Conservation (phyloP, 441 rosid species). For the Erysimum cheiri region DNA sequence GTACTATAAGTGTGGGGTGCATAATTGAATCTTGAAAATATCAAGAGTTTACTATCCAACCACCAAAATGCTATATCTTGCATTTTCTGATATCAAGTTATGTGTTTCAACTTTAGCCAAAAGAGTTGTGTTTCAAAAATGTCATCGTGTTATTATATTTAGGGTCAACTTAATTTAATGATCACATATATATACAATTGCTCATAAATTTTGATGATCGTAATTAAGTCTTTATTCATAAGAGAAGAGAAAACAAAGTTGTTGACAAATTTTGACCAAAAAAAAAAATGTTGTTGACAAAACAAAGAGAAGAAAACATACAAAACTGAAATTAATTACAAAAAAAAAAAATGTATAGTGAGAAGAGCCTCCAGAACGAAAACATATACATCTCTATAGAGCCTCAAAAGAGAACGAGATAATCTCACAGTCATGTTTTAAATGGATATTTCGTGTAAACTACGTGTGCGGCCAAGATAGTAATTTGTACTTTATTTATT, state of each 20-base stretch:
- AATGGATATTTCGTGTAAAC: conserved; percentile 28
- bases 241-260: no score
- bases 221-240: neutral
- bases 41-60: neutral
- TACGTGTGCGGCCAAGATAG: conserved; percentile 22
- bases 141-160: conserved; percentile 3
- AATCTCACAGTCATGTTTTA: conserved; percentile 21
- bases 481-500: neutral
- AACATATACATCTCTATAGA: neutral
- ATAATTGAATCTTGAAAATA: neutral
- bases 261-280: no score
- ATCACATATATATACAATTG: neutral
- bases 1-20: neutral
- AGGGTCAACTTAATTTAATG: neutral
- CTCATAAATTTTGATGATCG: neutral
- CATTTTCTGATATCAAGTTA: neutral
- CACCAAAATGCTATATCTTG: neutral
- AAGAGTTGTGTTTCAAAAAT: neutral
- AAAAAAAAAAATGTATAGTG: no score
- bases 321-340: no score
- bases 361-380: no score
- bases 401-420: neutral
- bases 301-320: no score
- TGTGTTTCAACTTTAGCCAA: neutral
- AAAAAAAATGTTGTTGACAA: no score